Evolutionary conservation across 768 basidiomycete genomes (phyloP).

Genomic region (Lactifluus subvellereus): DNA sequence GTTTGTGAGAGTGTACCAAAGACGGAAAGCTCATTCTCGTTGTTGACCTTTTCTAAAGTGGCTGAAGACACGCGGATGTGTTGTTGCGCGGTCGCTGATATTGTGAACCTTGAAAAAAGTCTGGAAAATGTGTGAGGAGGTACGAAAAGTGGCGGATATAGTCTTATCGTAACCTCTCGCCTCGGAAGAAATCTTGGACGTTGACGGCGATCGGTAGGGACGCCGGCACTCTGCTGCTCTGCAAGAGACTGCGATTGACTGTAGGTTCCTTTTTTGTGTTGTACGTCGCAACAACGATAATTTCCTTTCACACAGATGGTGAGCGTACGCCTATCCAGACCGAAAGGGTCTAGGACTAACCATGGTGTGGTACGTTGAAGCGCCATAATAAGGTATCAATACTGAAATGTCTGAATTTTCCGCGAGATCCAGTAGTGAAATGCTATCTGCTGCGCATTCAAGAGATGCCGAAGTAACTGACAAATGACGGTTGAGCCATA

Average conservation of each 20-base stretch:
- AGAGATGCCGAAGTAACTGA: conserved; percentile 28
- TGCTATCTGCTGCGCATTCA: conserved; percentile 37
- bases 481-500: background rate
- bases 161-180: conserved; percentile 50
- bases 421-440: conserved; percentile 46
- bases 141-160: background rate
- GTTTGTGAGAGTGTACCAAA: conserved; percentile 41
- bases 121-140: conserved; percentile 36
- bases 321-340: background rate
- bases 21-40: conserved; percentile 48
- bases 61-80: conserved; percentile 70
- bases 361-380: conserved; percentile 53
- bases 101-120: conserved; percentile 84
- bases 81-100: conserved; percentile 75
- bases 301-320: conserved; percentile 47
- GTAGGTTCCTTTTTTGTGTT: conserved; percentile 48
- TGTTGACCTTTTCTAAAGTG: conserved; percentile 42
- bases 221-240: conserved; percentile 53
- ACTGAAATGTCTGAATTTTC: conserved; percentile 43
- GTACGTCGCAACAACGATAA: conserved; percentile 65
- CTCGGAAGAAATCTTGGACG: conserved; percentile 95
- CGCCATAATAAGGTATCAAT: conserved; percentile 61
- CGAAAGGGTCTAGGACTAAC: conserved; percentile 37
- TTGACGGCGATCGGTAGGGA: conserved; percentile 85
- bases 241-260: conserved; percentile 47